phyloP scores from a whole-genome alignment of 345 rosid species.

The Eucalyptus regnans region DNA sequence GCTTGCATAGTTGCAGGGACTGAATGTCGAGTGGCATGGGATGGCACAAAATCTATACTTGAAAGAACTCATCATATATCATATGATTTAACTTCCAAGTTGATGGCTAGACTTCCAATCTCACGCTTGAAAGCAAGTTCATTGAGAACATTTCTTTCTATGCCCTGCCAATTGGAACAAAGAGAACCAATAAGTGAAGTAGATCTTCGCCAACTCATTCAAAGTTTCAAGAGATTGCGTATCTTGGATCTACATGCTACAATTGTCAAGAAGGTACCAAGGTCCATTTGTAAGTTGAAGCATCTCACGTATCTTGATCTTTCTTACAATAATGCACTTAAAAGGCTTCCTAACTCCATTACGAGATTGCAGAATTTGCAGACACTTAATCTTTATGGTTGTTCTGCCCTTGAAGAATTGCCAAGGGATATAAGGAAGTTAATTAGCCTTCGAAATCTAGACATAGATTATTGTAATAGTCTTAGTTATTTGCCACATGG shows the following conservation, averaged over 20 bases:
- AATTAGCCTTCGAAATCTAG: not conserved
- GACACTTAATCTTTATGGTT: not conserved
- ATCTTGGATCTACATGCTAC: not conserved
- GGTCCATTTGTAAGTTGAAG: not conserved
- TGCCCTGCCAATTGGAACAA: accelerated
- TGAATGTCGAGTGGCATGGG: not conserved
- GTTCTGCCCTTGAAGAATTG: not conserved
- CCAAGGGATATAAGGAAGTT: not conserved
- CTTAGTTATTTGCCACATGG: not conserved
- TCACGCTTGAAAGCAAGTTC: not conserved
- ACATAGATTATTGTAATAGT: not conserved
- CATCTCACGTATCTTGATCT: not conserved
- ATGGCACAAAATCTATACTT: not conserved
- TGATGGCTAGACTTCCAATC: not conserved
- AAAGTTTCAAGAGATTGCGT: not conserved
- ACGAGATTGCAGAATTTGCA: not conserved
- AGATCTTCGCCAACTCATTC: not conserved
- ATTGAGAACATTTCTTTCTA: not conserved
- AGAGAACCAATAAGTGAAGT: not conserved
- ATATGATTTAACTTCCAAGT: not conserved
- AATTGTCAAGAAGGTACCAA: not conserved
- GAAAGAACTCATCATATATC: not conserved
- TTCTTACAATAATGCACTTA: not conserved
- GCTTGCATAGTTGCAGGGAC: not conserved
- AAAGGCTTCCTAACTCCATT: not conserved